Evolutionary conservation across 2,329 filamentous ascomycete genomes (phyloP).

Genomic region (Botryotinia globosa): DNA sequence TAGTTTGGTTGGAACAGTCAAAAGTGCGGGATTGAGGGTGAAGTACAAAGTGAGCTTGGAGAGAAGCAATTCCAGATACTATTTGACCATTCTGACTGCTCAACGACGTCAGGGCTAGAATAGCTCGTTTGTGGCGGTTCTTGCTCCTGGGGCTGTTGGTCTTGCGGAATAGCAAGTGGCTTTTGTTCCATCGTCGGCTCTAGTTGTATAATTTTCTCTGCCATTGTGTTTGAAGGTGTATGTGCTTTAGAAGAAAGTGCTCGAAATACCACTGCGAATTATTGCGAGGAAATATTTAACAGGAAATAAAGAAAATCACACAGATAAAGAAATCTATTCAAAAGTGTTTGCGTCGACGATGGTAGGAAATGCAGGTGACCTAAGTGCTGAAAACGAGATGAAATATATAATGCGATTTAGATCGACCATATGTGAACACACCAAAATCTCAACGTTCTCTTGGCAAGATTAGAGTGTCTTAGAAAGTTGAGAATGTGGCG

Average conservation of each 20-base stretch:
- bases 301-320: not conserved
- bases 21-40: not conserved
- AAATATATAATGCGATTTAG: not conserved
- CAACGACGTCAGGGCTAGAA: not conserved
- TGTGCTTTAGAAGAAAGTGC: not conserved
- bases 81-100: slow-evolving; percentile 14
- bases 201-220: not conserved
- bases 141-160: slow-evolving; percentile 6
- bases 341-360: not conserved
- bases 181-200: not conserved
- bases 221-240: not conserved
- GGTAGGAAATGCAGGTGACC: not conserved
- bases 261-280: not conserved
- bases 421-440: not conserved
- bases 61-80: slow-evolving; percentile 18
- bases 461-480: not conserved
- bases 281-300: not conserved
- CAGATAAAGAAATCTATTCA: slow-evolving; percentile 6
- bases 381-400: slow-evolving; percentile 5
- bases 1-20: not conserved
- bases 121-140: not conserved
- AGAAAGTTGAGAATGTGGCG: slow-evolving; percentile 13
- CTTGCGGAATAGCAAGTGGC: not conserved
- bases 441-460: not conserved
- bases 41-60: slow-evolving; percentile 11